phyloP scores from a whole-genome alignment of 1,284 basidiomycete species.

The Amylostereum areolatum region DNA sequence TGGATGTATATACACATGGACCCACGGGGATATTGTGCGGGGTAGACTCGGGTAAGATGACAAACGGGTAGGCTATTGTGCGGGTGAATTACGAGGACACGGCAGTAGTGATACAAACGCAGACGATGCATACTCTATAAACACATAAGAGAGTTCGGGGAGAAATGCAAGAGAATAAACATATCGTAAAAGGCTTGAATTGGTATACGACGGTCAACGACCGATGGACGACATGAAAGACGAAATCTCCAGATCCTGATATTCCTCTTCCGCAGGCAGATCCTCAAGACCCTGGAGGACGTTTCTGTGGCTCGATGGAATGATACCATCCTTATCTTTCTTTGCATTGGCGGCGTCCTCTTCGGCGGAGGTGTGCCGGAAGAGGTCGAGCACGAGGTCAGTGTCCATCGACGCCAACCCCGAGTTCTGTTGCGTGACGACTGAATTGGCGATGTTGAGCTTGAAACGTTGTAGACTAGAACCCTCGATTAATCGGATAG shows the following conservation, averaged over 20 bases:
- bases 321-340: constrained; percentile 46
- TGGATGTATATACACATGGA: constrained; percentile 10
- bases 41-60: too few species aligned
- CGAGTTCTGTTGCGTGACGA: constrained; percentile 96
- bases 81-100: too few species aligned
- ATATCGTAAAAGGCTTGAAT: constrained; percentile 6
- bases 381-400: constrained; percentile 93
- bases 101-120: not conserved
- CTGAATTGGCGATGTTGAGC: constrained; percentile 93
- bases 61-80: too few species aligned
- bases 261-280: constrained; percentile 85
- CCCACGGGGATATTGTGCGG: too few species aligned
- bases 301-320: constrained; percentile 66
- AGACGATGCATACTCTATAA: constrained; percentile 7
- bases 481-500: constrained; percentile 13
- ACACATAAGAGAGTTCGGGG: constrained; percentile 7
- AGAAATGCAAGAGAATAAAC: constrained; percentile 14
- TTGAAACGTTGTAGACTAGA: constrained; percentile 94
- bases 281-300: constrained; percentile 84
- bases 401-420: constrained; percentile 95
- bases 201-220: constrained; percentile 15
- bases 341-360: constrained; percentile 59
- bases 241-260: constrained; percentile 78
- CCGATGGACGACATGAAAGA: constrained; percentile 78
- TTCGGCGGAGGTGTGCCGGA: constrained; percentile 72